Percentiles rank a stretch among this genome's conserved stretches.
Evolutionary conservation across 495 filamentous ascomycete genomes (phyloP).

Genomic region (Lasiosphaeria miniovina): DNA sequence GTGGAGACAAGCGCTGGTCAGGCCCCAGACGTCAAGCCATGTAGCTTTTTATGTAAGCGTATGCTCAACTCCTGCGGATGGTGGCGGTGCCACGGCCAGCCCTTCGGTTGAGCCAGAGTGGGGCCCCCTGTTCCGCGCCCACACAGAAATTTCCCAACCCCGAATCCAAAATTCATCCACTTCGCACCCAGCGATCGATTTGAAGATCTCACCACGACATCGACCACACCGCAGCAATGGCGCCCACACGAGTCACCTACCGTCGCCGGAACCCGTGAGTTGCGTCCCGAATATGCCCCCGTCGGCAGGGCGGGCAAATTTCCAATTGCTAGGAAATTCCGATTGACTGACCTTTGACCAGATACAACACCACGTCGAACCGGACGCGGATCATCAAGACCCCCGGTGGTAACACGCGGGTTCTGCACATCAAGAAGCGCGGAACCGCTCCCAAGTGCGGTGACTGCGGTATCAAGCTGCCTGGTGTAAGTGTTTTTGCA

Average conservation of each 20-base stretch:
- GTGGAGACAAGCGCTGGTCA: no score
- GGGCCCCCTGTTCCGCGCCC: constrained; percentile 31
- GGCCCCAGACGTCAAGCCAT: constrained; percentile 4
- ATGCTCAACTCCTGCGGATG: not conserved
- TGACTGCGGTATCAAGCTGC: constrained; percentile 94
- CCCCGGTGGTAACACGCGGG: constrained; percentile 87
- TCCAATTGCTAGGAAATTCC: not conserved
- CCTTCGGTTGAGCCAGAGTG: constrained; percentile 20
- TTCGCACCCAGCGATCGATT: constrained; percentile 45
- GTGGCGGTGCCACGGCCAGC: not conserved
- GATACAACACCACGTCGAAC: constrained; percentile 97
- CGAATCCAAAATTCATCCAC: constrained; percentile 44
- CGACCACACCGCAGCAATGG: constrained; percentile 62
- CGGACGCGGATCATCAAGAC: constrained; percentile 95
- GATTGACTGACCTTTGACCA: constrained; percentile 26
- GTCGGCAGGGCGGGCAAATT: constrained; percentile 11
- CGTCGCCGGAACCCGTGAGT: constrained; percentile 91
- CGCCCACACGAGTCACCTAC: constrained; percentile 58
- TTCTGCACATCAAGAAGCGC: constrained; percentile 98
- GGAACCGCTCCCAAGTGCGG: constrained; percentile 96
- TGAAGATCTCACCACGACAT: constrained; percentile 44
- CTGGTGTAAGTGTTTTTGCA: constrained; percentile 68
- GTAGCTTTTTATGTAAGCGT: constrained; percentile 13
- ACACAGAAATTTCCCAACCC: constrained; percentile 40
- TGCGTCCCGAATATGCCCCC: constrained; percentile 14